Evolutionary conservation across 257 asterid genomes (phyloP), one percentile per base, ranked within the genome.

Genomic region (Rhazya stricta): DNA sequence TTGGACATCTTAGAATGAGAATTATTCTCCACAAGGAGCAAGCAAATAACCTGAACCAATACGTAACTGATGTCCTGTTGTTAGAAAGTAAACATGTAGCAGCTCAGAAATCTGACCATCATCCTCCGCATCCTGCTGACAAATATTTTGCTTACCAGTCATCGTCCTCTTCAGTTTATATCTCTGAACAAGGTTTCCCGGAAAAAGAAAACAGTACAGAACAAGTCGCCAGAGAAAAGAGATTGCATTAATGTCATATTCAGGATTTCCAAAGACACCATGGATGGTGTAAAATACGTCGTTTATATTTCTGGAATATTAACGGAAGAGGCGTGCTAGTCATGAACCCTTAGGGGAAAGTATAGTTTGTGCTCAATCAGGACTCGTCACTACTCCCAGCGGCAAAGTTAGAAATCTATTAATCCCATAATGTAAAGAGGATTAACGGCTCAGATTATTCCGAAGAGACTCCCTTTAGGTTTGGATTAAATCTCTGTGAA

Each of bases 111-210:
- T 88, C 94, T 23, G 86, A 62, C 80, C 75, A 51, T 72, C 91
- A 61, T 85, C 85, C 79, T 88, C 95, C 54, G 75, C 83, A 27
- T 85, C n/a, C 88, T 56, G 62, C 89, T 3, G 88, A n/a, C 73
- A 81, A 94, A 91, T 73, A 90, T 94, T 73, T 88, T 85, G 93
- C 96, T n/a, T 91, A 58, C 98, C 98, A 57, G 78, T 86, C 89
- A 94, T 90, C n/a, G n/a, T n/a, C 89, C 91, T 97, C 88, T 91
- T 94, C 72, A 91, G 29, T 75, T 91, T 91, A 75, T 86, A 91
- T 74, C 94, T n/a, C 97, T 0, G 97, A 94, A 75, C 96, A 87
- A 56, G 94, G 94, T 84, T 91, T 94, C 91, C 98, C 90, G 85
- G 73, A 84, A 75, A 60, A 36, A 77, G 66, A 75, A 82, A 15